These are phyloP conservation scores for Meyerozyma athensensis DNA, from an alignment of 1,139 yeast genomes.

Conservation along the genomic window DNA sequence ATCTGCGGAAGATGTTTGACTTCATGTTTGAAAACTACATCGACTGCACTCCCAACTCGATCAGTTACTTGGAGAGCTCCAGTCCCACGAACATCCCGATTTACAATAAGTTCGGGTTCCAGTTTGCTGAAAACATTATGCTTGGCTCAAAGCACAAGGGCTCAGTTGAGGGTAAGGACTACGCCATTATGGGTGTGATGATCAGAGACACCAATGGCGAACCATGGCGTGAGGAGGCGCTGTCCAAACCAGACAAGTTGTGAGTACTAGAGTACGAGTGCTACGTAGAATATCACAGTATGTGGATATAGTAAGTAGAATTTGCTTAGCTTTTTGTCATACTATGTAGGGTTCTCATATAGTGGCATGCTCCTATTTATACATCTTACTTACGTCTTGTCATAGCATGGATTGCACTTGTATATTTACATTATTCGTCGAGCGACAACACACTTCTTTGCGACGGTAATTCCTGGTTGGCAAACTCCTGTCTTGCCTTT, in stretches of 20 bases:
- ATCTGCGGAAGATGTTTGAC: constrained; percentile 55
- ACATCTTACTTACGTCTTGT: no score
- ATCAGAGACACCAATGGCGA: constrained; percentile 44
- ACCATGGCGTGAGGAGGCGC: constrained; percentile 31
- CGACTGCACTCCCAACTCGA: constrained; percentile 37
- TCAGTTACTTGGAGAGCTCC: constrained; percentile 58
- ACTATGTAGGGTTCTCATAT: no score
- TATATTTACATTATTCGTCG: constrained; percentile 40
- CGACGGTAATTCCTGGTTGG: constrained; percentile 52
- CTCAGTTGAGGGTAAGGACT: constrained; percentile 41
- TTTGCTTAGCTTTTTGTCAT: no score
- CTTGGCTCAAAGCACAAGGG: constrained; percentile 34
- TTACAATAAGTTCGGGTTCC: constrained; percentile 54
- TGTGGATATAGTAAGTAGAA: no score
- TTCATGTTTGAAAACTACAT: constrained; percentile 49
- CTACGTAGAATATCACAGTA: no score
- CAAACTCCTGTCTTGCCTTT: constrained; percentile 40
- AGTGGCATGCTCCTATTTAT: no score
- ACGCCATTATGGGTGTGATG: constrained; percentile 57
- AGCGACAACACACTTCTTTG: constrained; percentile 58
- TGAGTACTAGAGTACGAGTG: not conserved
- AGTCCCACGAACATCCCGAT: constrained; percentile 51
- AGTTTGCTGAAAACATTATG: constrained; percentile 44
- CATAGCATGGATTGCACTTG: no score
- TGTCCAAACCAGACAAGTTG: not conserved